These are phyloP conservation scores for Pichia phayaonensis DNA, from an alignment of 805 yeast species.

Conservation along the genomic window DNA sequence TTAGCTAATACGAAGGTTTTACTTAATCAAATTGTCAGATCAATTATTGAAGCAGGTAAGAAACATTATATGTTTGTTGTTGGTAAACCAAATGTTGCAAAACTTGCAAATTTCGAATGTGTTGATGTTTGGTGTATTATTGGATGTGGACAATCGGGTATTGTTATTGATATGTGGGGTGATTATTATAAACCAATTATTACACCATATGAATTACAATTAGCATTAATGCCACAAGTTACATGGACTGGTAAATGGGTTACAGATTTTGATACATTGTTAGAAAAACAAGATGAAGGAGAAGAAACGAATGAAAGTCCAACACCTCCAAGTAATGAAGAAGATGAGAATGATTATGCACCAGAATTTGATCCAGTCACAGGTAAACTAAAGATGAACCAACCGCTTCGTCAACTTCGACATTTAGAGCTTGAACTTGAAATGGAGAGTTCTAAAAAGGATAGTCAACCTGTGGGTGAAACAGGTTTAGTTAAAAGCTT, in stretches of 20 bases:
- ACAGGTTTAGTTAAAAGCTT: constrained; percentile 45
- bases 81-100: constrained; percentile 97
- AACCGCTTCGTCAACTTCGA: constrained; percentile 63
- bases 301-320: constrained; percentile 17
- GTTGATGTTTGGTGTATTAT: constrained; percentile 90
- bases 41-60: constrained; percentile 71
- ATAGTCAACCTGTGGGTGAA: constrained; percentile 18
- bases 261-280: constrained; percentile 57
- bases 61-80: constrained; percentile 93
- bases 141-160: constrained; percentile 94
- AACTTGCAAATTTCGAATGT: constrained; percentile 91
- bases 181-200: constrained; percentile 87
- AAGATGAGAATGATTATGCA: constrained; percentile 42
- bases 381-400: constrained; percentile 62
- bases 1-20: constrained; percentile 64
- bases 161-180: constrained; percentile 67
- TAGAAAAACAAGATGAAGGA: constrained; percentile 32
- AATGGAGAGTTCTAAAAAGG: constrained; percentile 21
- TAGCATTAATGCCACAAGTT: constrained; percentile 70
- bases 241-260: constrained; percentile 95
- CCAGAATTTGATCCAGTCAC: constrained; percentile 89
- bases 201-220: constrained; percentile 83
- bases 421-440: constrained; percentile 57
- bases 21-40: constrained; percentile 49
- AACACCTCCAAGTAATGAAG: constrained; percentile 9